Evolutionary conservation across 495 filamentous ascomycete genomes (phyloP), one percentile per base, ranked within the genome.

Genomic region (Neohortaea acidophila): DNA sequence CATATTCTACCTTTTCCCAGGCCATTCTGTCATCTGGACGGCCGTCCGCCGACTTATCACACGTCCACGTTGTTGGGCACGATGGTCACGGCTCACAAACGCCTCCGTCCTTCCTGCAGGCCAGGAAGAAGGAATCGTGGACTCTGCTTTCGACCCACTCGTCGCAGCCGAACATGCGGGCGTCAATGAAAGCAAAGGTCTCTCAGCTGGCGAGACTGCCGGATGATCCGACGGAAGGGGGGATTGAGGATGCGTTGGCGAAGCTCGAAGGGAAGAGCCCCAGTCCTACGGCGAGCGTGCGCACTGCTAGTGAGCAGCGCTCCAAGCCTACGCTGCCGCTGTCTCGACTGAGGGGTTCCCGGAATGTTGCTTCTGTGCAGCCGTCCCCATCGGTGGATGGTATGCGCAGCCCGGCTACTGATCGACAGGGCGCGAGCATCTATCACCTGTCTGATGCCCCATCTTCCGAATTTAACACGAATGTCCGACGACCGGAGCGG

Each of bases 241-340:
- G 87, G 14, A 71, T 94, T 33, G 89, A 94, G 53, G 84, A 86
- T 11, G 84, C 89, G 4, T 53, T 99, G 44, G 59, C 87, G 44
- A 96, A 94, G 49, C 68, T 99, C 3, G 91, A 99, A 63, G 89
- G 89, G 4, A 85, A 79, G 49, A 91, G 73, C 58, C 66, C 76
- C 45, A 77, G 65, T 50, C 39, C 37, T 60, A 54, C 28, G 10
- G 26, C 9, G 39, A 50, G 51, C n/a, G 33, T 46, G 41, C 59
- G 55, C 44, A 49, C 60, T 39, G 61, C 63, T 41, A 30, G 27
- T 21, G 20, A 27, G 10, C n/a, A n/a, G n/a, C n/a, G n/a, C n/a
- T n/a, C n/a, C n/a, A n/a, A n/a, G n/a, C n/a, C n/a, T n/a, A n/a
- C n/a, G n/a, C n/a, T n/a, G n/a, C n/a, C n/a, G n/a, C n/a, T n/a